A percentile compares a stretch with the other conserved stretches of the same genome.
These are phyloP conservation scores for Halophytophthora batemanensis DNA, from an alignment of 352 stramenopile genomes.

Conservation along the genomic window DNA sequence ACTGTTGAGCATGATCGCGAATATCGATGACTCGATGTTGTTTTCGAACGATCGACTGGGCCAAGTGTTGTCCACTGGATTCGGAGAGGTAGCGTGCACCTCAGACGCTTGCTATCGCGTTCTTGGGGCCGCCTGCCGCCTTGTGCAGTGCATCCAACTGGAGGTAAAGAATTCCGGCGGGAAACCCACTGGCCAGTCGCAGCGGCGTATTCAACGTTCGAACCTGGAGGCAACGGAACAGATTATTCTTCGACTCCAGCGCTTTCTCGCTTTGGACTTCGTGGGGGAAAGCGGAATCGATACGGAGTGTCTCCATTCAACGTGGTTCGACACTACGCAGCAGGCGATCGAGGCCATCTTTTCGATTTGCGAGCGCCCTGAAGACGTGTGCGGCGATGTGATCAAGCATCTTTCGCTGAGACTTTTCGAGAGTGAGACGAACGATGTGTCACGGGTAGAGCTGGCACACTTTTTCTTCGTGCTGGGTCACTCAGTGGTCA, in stretches of 20 bases:
- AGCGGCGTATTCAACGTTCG: conserved; percentile 55
- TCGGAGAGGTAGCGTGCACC: conserved; percentile 48
- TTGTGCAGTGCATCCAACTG: conserved; percentile 63
- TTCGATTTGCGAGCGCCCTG: conserved; percentile 85
- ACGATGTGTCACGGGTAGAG: conserved; percentile 63
- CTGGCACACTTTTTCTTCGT: conserved; percentile 95
- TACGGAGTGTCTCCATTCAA: conserved; percentile 37
- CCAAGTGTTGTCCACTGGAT: conserved; percentile 55
- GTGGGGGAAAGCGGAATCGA: conserved; percentile 60
- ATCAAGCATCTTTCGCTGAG: conserved; percentile 61
- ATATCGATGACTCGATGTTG: conserved; percentile 59
- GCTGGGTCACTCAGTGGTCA: conserved; percentile 93
- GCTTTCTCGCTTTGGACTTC: conserved; percentile 87
- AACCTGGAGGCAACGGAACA: conserved; percentile 88
- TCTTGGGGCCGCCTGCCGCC: conserved; percentile 53
- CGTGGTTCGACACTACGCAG: conserved; percentile 92
- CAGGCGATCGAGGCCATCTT: conserved; percentile 93
- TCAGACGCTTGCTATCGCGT: conserved; percentile 49
- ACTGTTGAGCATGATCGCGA: conserved; percentile 68
- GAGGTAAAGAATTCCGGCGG: conserved; percentile 34
- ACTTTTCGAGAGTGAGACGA: conserved; percentile 62
- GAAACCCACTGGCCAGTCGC: conserved; percentile 37
- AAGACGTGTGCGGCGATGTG: conserved; percentile 75
- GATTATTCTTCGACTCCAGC: conserved; percentile 86
- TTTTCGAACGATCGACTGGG: conserved; percentile 56